Evolutionary conservation across 2,329 filamentous ascomycete species (phyloP).

Genomic region (Macrophomina pseudophaseolina): DNA sequence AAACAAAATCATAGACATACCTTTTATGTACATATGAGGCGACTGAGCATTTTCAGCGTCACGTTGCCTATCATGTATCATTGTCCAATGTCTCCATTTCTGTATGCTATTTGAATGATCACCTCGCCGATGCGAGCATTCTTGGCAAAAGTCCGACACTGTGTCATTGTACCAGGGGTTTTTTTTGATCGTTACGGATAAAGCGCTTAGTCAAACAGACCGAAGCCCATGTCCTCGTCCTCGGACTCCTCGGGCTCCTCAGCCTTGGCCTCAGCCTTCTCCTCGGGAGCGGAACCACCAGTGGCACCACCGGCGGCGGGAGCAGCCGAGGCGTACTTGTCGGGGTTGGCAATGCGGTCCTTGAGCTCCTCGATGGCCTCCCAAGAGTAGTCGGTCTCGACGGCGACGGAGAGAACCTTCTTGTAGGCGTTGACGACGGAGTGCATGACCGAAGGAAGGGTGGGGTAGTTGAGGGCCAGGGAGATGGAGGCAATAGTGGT

Average conservation of each 20-base stretch:
- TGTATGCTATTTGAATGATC: conserved; percentile 36
- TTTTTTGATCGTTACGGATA: background rate
- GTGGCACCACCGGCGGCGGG: conserved; percentile 65
- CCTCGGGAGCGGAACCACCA: conserved; percentile 57
- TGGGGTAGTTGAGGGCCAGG: conserved; percentile 92
- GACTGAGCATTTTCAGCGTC: conserved; percentile 19
- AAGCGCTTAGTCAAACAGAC: conserved; percentile 57
- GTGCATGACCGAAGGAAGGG: conserved; percentile 94
- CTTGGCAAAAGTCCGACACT: conserved; percentile 3
- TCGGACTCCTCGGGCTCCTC: conserved; percentile 64
- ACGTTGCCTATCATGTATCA: conserved; percentile 30
- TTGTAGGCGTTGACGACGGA: conserved; percentile 98
- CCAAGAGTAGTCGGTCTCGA: conserved; percentile 92
- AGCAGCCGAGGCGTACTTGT: conserved; percentile 86
- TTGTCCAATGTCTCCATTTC: conserved; percentile 36
- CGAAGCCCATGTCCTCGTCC: conserved; percentile 60
- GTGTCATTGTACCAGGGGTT: background rate
- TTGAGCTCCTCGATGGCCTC: conserved; percentile 96
- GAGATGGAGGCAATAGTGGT: conserved; percentile 88
- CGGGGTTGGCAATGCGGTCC: conserved; percentile 99
- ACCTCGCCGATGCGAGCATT: conserved; percentile 12
- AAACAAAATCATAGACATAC: conserved; percentile 42
- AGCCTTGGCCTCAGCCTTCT: conserved; percentile 42
- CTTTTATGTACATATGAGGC: conserved; percentile 34
- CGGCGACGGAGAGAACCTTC: conserved; percentile 87